phyloP scores from a whole-genome alignment of 371 early-diverging fungal genomes.

The Mortierella sp. region DNA sequence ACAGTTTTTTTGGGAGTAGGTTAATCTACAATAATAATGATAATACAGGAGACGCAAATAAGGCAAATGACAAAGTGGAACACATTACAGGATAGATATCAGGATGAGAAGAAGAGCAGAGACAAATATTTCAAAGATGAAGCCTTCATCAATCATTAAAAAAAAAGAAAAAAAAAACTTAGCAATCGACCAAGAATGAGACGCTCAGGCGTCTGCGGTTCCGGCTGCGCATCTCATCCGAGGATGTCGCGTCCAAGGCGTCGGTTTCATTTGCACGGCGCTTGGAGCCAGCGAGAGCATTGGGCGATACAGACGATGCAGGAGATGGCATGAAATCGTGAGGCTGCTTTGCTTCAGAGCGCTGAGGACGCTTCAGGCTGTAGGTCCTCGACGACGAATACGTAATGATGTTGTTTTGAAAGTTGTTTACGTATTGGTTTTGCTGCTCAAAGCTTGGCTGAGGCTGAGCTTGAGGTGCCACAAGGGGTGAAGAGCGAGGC shows the following conservation, averaged over 20 bases:
- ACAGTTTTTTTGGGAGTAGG: slow-evolving; percentile 27
- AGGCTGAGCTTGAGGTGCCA: neutral
- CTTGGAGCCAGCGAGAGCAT: slow-evolving; percentile 35
- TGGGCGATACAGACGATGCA: slow-evolving; percentile 33
- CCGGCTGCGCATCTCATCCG: slow-evolving; percentile 26
- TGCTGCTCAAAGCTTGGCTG: slow-evolving; percentile 13
- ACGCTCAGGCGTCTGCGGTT: slow-evolving; percentile 50
- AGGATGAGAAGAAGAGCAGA: slow-evolving; percentile 6
- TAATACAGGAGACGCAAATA: slow-evolving; percentile 10
- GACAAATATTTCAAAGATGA: neutral
- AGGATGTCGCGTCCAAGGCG: slow-evolving; percentile 7
- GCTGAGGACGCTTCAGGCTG: slow-evolving; percentile 9
- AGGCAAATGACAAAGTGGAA: slow-evolving; percentile 4
- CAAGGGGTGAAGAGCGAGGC: slow-evolving; percentile 11
- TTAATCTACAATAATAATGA: slow-evolving; percentile 28
- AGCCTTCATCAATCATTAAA: neutral
- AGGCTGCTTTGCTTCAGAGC: slow-evolving; percentile 9
- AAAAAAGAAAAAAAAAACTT: slow-evolving; percentile 9
- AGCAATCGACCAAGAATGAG: slow-evolving; percentile 51
- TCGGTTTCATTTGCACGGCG: slow-evolving; percentile 32
- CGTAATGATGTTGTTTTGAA: slow-evolving; percentile 35
- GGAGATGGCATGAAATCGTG: slow-evolving; percentile 41
- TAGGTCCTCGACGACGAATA: slow-evolving; percentile 24
- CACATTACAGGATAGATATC: slow-evolving; percentile 12
- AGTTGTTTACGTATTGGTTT: slow-evolving; percentile 34